Percentiles rank a stretch among this genome's conserved stretches.
phyloP scores from a whole-genome alignment of 2,329 filamentous ascomycete species.

The Rutstroemia sp. region DNA sequence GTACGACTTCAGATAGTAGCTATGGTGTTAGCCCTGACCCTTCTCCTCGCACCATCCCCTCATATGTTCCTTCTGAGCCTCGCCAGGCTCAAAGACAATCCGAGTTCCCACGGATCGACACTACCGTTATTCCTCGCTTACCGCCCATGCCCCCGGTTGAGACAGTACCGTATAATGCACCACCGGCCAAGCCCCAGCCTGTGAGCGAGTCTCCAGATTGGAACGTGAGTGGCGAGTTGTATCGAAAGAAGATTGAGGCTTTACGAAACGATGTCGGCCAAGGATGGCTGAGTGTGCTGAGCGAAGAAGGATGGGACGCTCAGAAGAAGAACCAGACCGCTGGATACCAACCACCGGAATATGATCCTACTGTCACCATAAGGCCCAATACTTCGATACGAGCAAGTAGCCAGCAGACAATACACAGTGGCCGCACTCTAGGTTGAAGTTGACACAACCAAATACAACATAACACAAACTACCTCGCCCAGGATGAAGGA shows the following conservation, averaged over 20 bases:
- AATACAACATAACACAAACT: background rate
- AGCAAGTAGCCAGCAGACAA: constrained; percentile 28
- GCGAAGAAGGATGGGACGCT: constrained; percentile 62
- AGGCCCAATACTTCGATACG: constrained; percentile 25
- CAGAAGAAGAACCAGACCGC: constrained; percentile 22
- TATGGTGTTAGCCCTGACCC: constrained; percentile 28
- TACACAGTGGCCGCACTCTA: constrained; percentile 29
- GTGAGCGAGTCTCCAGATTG: constrained; percentile 42
- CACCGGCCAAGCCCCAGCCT: constrained; percentile 16
- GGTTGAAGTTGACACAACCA: constrained; percentile 19
- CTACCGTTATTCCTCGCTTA: constrained; percentile 22
- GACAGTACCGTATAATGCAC: constrained; percentile 19
- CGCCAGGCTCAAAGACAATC: constrained; percentile 20
- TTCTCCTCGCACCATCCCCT: constrained; percentile 24
- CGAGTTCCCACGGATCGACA: constrained; percentile 25
- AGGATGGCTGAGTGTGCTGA: constrained; percentile 78
- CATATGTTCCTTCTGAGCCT: constrained; percentile 25
- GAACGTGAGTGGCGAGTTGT: constrained; percentile 66
- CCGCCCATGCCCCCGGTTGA: constrained; percentile 26
- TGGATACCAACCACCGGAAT: constrained; percentile 24
- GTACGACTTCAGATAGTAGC: constrained; percentile 19
- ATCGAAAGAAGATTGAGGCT: constrained; percentile 81
- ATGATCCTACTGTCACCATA: constrained; percentile 23
- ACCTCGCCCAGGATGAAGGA: background rate
- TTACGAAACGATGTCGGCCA: constrained; percentile 79